These are phyloP conservation scores for Barnettozyma botsteinii DNA, from an alignment of 805 yeast genomes.

Conservation along the genomic window DNA sequence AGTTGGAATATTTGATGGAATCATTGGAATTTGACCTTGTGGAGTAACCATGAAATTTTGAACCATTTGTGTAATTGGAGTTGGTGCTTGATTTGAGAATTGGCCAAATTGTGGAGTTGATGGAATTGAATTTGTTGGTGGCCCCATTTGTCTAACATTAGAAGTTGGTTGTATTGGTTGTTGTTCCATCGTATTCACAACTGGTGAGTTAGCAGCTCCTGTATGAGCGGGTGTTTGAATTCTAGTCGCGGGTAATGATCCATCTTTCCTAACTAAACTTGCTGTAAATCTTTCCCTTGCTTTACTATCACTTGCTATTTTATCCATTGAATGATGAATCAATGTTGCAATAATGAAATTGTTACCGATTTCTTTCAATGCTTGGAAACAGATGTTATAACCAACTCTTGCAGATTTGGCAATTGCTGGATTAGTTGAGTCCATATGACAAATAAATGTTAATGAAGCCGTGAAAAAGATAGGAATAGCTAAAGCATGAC, in stretches of 20 bases:
- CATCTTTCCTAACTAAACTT: constrained; percentile 15
- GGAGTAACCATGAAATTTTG: constrained; percentile 7
- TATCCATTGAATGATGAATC: constrained; percentile 45
- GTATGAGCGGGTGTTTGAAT: constrained; percentile 5
- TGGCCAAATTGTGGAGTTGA: constrained; percentile 5
- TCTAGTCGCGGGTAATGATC: constrained; percentile 15
- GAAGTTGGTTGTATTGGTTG: background rate
- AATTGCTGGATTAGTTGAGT: constrained; percentile 31
- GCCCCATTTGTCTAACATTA: background rate
- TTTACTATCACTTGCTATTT: constrained; percentile 31
- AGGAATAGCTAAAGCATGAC: constrained; percentile 57
- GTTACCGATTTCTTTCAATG: constrained; percentile 38
- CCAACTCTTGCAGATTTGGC: constrained; percentile 33
- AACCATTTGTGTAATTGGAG: constrained; percentile 6
- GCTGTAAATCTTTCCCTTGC: constrained; percentile 21
- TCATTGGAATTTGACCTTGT: constrained; percentile 5
- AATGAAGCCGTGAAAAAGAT: constrained; percentile 58
- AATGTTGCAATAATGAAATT: constrained; percentile 49
- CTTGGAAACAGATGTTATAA: constrained; percentile 26
- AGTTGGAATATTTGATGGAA: constrained; percentile 4
- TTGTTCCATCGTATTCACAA: background rate
- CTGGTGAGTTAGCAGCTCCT: background rate
- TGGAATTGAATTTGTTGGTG: background rate
- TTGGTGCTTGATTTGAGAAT: constrained; percentile 2
- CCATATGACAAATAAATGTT: constrained; percentile 67